These are phyloP conservation scores for Suhomyces bolitotheri DNA, from an alignment of 1,139 yeast genomes.

Conservation along the genomic window DNA sequence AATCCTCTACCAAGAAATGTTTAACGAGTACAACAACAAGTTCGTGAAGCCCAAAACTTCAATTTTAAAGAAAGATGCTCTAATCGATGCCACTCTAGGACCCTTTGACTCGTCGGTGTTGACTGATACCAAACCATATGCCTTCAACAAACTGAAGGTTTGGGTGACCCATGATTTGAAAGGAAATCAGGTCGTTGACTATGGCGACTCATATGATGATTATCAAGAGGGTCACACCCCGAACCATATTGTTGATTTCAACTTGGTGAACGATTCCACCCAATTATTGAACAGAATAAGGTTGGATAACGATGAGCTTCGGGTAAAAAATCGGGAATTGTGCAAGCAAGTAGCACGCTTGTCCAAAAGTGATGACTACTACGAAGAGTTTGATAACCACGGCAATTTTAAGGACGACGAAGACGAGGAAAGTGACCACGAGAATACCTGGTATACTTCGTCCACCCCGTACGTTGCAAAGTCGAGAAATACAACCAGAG, in stretches of 20 bases:
- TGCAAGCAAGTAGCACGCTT: conserved; percentile 14
- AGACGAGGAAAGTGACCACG: conserved; percentile 15
- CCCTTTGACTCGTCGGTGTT: conserved; percentile 34
- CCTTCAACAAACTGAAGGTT: conserved; percentile 39
- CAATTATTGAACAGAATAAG: conserved; percentile 15
- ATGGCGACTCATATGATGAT: conserved; percentile 10
- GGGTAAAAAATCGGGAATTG: conserved; percentile 15
- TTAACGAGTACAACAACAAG: conserved; percentile 64
- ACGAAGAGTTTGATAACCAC: conserved; percentile 15
- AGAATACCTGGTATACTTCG: conserved; percentile 22
- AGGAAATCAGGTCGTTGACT: conserved; percentile 30
- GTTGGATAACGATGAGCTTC: conserved; percentile 17
- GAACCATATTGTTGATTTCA: conserved; percentile 7
- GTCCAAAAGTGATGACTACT: conserved; percentile 9
- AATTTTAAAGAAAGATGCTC: conserved; percentile 58
- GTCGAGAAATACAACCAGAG: conserved; percentile 1
- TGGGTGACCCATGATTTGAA: conserved; percentile 50
- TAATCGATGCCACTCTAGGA: conserved; percentile 60
- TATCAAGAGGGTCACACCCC: conserved; percentile 4
- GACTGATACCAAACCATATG: conserved; percentile 31
- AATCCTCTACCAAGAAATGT: conserved; percentile 59
- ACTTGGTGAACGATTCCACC: conserved; percentile 15
- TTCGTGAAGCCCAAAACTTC: conserved; percentile 63
- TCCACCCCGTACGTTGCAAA: conserved; percentile 26
- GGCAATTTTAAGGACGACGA: conserved; percentile 10